Conservation (phyloP, 352 stramenopile species). For the Saprolegnia diclina region DNA sequence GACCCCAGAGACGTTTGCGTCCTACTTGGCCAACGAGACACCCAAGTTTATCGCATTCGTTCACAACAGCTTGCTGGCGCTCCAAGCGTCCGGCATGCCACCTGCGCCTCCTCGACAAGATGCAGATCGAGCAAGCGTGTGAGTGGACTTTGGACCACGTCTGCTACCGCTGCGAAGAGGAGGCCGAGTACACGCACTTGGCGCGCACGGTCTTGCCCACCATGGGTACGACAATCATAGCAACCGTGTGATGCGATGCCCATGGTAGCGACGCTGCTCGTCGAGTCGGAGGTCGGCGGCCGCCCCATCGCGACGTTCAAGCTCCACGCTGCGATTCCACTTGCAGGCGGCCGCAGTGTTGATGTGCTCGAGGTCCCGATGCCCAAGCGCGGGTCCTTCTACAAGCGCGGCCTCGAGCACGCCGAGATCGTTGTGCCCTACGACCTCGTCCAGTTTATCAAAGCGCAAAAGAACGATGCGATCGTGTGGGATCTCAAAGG, state of each 20-base stretch:
- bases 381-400: slow-evolving; percentile 25
- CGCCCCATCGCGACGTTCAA: slow-evolving; percentile 25
- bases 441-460: slow-evolving; percentile 22
- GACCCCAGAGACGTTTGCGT: slow-evolving; percentile 13
- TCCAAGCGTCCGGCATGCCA: background rate
- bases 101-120: background rate
- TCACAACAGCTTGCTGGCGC: background rate
- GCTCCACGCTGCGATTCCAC: background rate
- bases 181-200: slow-evolving; percentile 24
- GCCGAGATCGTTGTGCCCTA: slow-evolving; percentile 27
- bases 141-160: slow-evolving; percentile 23
- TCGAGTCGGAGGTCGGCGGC: slow-evolving; percentile 24
- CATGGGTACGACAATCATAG: slow-evolving; percentile 5
- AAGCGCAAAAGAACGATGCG: background rate
- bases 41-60: slow-evolving; percentile 11
- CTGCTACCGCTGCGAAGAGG: slow-evolving; percentile 23
- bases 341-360: background rate
- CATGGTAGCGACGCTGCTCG: slow-evolving; percentile 13
- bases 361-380: slow-evolving; percentile 28
- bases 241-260: background rate
- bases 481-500: slow-evolving; percentile 21
- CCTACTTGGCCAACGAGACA: slow-evolving; percentile 4
- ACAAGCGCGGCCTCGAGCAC: slow-evolving; percentile 27
- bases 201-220: slow-evolving; percentile 11
- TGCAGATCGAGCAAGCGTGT: slow-evolving; percentile 6